Evolutionary conservation across 1,284 basidiomycete species (phyloP), one percentile per base, ranked within the genome.

Genomic region (Naganishia liquefaciens): DNA sequence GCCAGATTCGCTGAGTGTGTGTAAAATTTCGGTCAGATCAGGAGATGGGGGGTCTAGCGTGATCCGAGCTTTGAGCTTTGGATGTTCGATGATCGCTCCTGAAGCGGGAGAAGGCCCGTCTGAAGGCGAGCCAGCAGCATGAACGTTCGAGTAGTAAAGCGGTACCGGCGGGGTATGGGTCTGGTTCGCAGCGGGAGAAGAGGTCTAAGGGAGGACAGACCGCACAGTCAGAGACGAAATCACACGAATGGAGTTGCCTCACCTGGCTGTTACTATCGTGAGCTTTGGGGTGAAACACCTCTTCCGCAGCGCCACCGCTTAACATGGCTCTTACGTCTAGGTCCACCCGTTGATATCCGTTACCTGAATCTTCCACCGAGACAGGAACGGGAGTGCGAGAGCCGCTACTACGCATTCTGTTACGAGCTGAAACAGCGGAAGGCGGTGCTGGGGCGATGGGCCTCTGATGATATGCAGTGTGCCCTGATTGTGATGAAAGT

Each of bases 1-100:
- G 9, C 79, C 79, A 63, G 75, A 77, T 64, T 80, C 78, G 66
- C 77, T 76, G 15, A 80, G 69, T 7, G 76, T 78, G 28, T 74
- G 67, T 19, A 80, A 66, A 1, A 80, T 71, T 52, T 77, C 76
- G 51, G 75, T 73, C 40, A 79, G 64, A 49, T 68, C 69, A 19
- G 54, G 54, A 25, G 66, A 65, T 19, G 64, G 52, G 17, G 68
- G 68, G 25, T 65, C 63, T 15, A 65, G 39, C 17, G 62, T 63
- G 40, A 66, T 65, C 15, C 54, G 55, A 50, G 57, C 57, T 49
- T 60, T 60, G 15, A 60, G 27, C 40, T 50, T 60, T 7, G 57
- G 57, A 50, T 40, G 57, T 60, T 60, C 57, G 7, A 60, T 60
- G 30, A 62, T 55, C 5, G 64, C 53, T 53, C 64, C 64, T 6